phyloP scores from a whole-genome alignment of 2,329 filamentous ascomycete genomes.

The Seiridium cupressi region DNA sequence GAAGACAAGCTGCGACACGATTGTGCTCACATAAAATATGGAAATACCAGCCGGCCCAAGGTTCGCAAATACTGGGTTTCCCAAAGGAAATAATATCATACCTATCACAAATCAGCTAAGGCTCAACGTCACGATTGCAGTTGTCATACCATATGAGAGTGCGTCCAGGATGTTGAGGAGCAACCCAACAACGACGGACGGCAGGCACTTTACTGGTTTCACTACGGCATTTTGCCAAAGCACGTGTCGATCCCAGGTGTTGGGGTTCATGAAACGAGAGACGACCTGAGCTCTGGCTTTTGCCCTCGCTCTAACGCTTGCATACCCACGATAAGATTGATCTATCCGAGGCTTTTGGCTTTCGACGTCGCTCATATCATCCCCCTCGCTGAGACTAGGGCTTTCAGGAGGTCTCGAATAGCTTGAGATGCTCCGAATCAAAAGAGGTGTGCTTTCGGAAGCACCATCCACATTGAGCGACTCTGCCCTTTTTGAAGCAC shows the following conservation, averaged over 20 bases:
- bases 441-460: slow-evolving; percentile 47
- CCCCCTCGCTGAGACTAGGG: slow-evolving; percentile 17
- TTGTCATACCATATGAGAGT: slow-evolving; percentile 74
- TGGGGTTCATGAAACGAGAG: slow-evolving; percentile 53
- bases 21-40: slow-evolving; percentile 98
- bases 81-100: slow-evolving; percentile 93
- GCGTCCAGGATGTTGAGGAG: slow-evolving; percentile 93
- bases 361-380: slow-evolving; percentile 44
- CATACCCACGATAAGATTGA: slow-evolving; percentile 13
- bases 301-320: slow-evolving; percentile 22
- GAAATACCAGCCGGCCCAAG: slow-evolving; percentile 93
- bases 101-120: slow-evolving; percentile 39
- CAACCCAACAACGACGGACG: slow-evolving; percentile 83
- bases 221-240: slow-evolving; percentile 65
- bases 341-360: slow-evolving; percentile 40
- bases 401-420: slow-evolving; percentile 25
- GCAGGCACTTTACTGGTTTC: slow-evolving; percentile 69
- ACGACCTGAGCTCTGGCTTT: slow-evolving; percentile 19
- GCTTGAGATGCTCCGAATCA: slow-evolving; percentile 31
- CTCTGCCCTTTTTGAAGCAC: background rate
- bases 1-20: slow-evolving; percentile 88
- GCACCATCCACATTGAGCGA: slow-evolving; percentile 7
- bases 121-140: background rate
- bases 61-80: slow-evolving; percentile 78
- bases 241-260: slow-evolving; percentile 67